Evolutionary conservation across 176 grass and related monocot species (phyloP).

Genomic region (bread wheat (Triticum aestivum)): DNA sequence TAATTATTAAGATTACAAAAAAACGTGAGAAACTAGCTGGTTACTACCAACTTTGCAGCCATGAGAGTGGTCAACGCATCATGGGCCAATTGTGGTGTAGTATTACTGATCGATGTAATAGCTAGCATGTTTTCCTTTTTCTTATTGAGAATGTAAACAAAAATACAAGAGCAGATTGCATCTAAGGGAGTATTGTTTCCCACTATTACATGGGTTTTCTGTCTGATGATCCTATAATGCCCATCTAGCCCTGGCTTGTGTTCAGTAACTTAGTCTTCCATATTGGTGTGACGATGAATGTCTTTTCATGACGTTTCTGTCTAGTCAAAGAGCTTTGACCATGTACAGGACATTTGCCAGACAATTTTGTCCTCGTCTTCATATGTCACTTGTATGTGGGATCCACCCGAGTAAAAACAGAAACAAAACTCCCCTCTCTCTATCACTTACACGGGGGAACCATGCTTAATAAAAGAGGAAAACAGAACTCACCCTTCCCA

Average conservation of each 20-base stretch:
- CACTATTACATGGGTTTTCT: no score
- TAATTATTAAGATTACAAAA: not conserved
- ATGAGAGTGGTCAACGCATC: not conserved
- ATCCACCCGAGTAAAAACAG: no score
- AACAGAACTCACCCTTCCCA: no score
- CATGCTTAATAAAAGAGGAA: no score
- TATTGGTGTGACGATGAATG: not conserved
- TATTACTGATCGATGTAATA: not conserved
- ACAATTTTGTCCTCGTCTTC: no score
- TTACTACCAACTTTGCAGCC: not conserved
- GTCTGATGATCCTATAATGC: no score
- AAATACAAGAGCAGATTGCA: not conserved
- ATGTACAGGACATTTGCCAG: fast-evolving
- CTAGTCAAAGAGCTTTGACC: not conserved
- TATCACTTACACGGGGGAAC: no score
- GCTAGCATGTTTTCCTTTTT: not conserved
- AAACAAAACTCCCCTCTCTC: no score
- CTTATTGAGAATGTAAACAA: not conserved
- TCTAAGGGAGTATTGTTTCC: not conserved
- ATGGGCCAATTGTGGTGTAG: not conserved
- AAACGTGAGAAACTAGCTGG: not conserved
- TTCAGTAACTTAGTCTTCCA: not conserved
- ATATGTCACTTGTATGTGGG: no score
- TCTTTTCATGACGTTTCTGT: not conserved
- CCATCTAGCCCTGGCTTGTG: not conserved